Percentiles rank a stretch among this genome's conserved stretches.
phyloP scores from a whole-genome alignment of 129 eudicot genomes.

The Pseudognaphalium luteoalbum region DNA sequence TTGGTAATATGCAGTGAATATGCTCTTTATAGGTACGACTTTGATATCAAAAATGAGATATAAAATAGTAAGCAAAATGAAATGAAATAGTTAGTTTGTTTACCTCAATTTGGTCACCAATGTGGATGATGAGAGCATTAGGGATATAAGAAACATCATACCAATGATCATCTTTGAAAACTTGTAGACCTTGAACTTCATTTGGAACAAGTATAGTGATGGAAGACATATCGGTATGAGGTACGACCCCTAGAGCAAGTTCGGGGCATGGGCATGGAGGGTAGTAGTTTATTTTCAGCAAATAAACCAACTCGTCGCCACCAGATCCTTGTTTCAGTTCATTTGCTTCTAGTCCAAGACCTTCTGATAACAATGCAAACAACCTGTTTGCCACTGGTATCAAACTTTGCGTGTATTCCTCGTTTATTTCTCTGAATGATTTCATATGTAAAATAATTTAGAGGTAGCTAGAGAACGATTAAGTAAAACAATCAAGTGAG shows the following conservation, averaged over 20 bases:
- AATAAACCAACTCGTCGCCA: constrained; percentile 58
- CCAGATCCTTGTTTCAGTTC: constrained; percentile 56
- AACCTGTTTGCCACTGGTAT: constrained; percentile 49
- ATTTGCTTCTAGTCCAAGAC: constrained; percentile 59
- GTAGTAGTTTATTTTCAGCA: constrained; percentile 77
- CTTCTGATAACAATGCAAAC: constrained; percentile 50
- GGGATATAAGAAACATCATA: constrained; percentile 87
- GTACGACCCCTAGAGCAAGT: constrained; percentile 77
- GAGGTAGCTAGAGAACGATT: background rate
- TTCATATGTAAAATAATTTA: background rate
- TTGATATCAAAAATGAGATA: background rate
- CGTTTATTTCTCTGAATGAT: constrained; percentile 53
- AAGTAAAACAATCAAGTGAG: background rate
- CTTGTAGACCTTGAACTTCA: constrained; percentile 90
- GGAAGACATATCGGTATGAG: constrained; percentile 67
- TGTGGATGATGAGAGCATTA: constrained; percentile 77
- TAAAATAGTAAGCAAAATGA: background rate
- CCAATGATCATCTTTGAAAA: constrained; percentile 61
- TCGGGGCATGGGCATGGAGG: constrained; percentile 96
- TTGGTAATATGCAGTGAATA: background rate
- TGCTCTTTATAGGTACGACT: background rate
- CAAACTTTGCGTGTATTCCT: constrained; percentile 48
- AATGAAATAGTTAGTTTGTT: background rate
- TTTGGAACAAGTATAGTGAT: constrained; percentile 80
- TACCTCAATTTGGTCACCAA: constrained; percentile 95